Percentiles rank a stretch among this genome's conserved stretches.
phyloP scores from a whole-genome alignment of 2,329 filamentous ascomycete genomes.

The Nemania bipapillata region DNA sequence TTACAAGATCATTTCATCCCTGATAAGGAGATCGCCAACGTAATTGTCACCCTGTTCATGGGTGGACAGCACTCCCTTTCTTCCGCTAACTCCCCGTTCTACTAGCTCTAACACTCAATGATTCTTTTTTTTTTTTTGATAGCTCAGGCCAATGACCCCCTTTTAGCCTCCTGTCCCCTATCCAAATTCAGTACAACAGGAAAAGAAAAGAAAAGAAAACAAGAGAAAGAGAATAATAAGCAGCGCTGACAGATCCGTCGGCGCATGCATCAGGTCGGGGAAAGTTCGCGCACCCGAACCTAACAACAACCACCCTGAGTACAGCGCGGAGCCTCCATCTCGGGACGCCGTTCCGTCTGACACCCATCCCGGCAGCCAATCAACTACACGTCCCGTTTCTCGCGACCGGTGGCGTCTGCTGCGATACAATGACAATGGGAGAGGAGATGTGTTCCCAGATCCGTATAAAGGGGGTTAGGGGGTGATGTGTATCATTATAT shows the following conservation, averaged over 20 bases:
- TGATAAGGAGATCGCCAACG: conserved; percentile 81
- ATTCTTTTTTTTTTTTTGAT: too few species aligned
- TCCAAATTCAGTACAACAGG: neutral
- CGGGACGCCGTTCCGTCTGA: conserved; percentile 67
- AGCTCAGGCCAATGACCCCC: neutral
- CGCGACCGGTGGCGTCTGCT: conserved; percentile 52
- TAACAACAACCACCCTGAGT: conserved; percentile 71
- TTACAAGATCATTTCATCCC: conserved; percentile 78
- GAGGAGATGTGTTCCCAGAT: conserved; percentile 32
- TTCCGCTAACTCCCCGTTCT: neutral
- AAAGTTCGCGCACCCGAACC: conserved; percentile 78
- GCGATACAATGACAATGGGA: conserved; percentile 53
- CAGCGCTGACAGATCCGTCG: conserved; percentile 63
- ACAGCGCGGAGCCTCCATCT: conserved; percentile 71
- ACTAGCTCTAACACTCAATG: neutral
- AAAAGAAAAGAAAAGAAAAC: neutral
- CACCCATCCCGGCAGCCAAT: too few species aligned
- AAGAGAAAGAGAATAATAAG: neutral
- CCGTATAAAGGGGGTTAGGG: neutral
- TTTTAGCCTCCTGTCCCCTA: neutral
- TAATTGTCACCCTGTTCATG: conserved; percentile 90
- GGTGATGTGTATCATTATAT: too few species aligned
- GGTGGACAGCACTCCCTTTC: conserved; percentile 84
- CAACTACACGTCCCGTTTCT: conserved; percentile 68
- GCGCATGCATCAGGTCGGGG: conserved; percentile 87